Evolutionary conservation across 192 early-diverging fungal species (phyloP).

Genomic region (Podochytrium sp.): DNA sequence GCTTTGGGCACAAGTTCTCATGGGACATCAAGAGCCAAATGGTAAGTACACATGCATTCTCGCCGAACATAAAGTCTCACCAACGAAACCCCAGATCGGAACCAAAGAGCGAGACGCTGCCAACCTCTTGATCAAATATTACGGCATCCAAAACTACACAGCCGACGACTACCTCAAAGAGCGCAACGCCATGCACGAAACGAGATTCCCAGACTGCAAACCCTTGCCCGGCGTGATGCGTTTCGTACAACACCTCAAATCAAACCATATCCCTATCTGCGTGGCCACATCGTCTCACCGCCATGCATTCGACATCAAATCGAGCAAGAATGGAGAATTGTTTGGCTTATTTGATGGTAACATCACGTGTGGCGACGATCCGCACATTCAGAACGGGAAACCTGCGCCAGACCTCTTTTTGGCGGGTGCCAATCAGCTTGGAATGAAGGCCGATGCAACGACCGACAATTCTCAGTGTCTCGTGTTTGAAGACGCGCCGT

Average conservation of each 20-base stretch:
- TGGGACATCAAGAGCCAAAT: slow-evolving; percentile 24
- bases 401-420: slow-evolving; percentile 92
- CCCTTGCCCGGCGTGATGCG: slow-evolving; percentile 60
- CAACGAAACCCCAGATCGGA: slow-evolving; percentile 51
- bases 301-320: slow-evolving; percentile 77
- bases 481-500: slow-evolving; percentile 91
- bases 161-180: slow-evolving; percentile 79
- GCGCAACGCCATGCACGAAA: slow-evolving; percentile 44
- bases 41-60: slow-evolving; percentile 39
- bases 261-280: slow-evolving; percentile 72
- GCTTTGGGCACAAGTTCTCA: slow-evolving; percentile 57
- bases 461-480: slow-evolving; percentile 52
- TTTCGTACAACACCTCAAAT: slow-evolving; percentile 75
- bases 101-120: slow-evolving; percentile 34
- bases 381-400: slow-evolving; percentile 76
- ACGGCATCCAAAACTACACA: slow-evolving; percentile 67
- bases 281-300: slow-evolving; percentile 79
- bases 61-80: not conserved
- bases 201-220: slow-evolving; percentile 64
- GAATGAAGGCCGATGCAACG: slow-evolving; percentile 24
- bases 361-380: slow-evolving; percentile 89
- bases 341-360: slow-evolving; percentile 79
- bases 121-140: slow-evolving; percentile 71
- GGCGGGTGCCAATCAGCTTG: slow-evolving; percentile 65
- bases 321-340: slow-evolving; percentile 66